These are phyloP conservation scores for Ophiosphaerella korrae DNA, from an alignment of 2,329 filamentous ascomycete genomes.

Conservation along the genomic window DNA sequence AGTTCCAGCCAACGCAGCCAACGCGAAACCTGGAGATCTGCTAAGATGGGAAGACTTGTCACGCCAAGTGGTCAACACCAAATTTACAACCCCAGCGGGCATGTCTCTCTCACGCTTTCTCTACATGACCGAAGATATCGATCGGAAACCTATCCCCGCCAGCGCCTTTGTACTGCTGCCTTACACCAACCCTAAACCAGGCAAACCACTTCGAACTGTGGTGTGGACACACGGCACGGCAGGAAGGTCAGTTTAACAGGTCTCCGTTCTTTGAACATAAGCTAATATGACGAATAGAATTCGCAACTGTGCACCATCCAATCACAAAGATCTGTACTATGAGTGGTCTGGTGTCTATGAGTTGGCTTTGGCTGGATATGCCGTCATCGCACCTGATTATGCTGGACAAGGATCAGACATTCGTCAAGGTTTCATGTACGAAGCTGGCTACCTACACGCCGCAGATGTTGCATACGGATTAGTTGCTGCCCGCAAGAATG, in stretches of 20 bases:
- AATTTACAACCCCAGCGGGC: constrained; percentile 20
- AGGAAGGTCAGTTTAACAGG: constrained; percentile 3
- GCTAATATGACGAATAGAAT: neutral
- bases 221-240: constrained; percentile 28
- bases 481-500: constrained; percentile 21
- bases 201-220: constrained; percentile 18
- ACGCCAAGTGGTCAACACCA: constrained; percentile 15
- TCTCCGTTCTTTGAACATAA: too few relatives aligned
- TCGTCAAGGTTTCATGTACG: constrained; percentile 29
- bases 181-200: constrained; percentile 16
- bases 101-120: constrained; percentile 25
- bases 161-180: constrained; percentile 26
- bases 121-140: constrained; percentile 29
- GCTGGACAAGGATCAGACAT: constrained; percentile 24
- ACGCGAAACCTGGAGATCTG: constrained; percentile 21
- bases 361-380: constrained; percentile 23
- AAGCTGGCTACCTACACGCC: constrained; percentile 25
- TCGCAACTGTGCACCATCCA: constrained; percentile 21
- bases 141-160: constrained; percentile 24
- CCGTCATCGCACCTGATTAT: constrained; percentile 28
- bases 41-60: constrained; percentile 24
- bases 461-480: constrained; percentile 23
- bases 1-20: constrained; percentile 16
- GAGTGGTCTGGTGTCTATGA: constrained; percentile 25
- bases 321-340: constrained; percentile 28